Base-by-base conservation (phyloP, 352 stramenopile genomes). In the Globisporangium echinulatum region DNA sequence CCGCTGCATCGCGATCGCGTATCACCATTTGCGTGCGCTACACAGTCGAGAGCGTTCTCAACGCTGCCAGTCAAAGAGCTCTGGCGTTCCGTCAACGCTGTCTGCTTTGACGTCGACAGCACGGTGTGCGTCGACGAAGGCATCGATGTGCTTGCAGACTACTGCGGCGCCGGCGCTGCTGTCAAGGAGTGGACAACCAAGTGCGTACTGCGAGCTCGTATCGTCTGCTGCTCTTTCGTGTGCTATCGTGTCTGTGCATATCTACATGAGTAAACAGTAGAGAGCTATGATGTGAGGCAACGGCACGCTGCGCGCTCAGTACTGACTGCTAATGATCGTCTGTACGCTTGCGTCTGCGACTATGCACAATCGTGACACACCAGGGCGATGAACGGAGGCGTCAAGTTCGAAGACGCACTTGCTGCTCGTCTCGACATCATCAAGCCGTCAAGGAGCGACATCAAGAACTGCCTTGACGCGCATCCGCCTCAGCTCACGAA, bases 371-470 rank as follows among this genome's bases (percentile, higher is more conserved):
- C 19, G 19, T 25, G 19, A 25, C 19, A 25, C 33, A 6, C 5
- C 53, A 97, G 88, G 68, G 97, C 97, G 48, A 99, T 99, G 97
- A 96, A 97, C 50, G 97, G 97, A 13, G 87, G 86, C 51, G 92
- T 98, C 59, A 98, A 98, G 69, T 99, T 99, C 70, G 88, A 99
- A 77, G 96, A 99, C 66, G 97, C 97, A 1, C 72, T 99, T 9
- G 83, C 82, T n/a, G 92, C 85, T 46, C 89, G 97, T 36, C 70
- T 99, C 38, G 85, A 98, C 17, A 92, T 99, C 52, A 98, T 99
- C 54, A 75, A 97, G 66, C 97, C 97, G 7, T 98, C 91, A 7
- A 75, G 74, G 50, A 59, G 80, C 48, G 74, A 93, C 60, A 94
- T 99, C 58, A 64, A 88, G 49, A 64, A 88, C 11, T 99, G 94